These are phyloP conservation scores for Suillus hirtellus DNA, from an alignment of 768 basidiomycete genomes.

Conservation along the genomic window DNA sequence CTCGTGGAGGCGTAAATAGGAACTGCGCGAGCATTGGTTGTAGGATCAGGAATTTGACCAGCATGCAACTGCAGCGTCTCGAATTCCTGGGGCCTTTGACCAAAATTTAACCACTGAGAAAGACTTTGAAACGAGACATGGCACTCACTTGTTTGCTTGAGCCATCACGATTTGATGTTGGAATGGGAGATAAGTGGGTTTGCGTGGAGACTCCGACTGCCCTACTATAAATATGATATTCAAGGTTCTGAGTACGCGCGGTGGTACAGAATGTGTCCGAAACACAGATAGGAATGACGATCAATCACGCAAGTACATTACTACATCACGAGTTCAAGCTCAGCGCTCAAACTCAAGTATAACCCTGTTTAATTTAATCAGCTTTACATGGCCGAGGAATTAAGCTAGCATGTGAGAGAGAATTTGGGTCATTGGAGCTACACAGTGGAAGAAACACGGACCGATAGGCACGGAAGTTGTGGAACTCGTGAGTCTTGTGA, in stretches of 20 bases:
- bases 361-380: too few species aligned
- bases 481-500: too few species aligned
- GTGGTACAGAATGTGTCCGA: not conserved
- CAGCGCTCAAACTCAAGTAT: too few species aligned
- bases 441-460: too few species aligned
- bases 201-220: not conserved
- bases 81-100: slow-evolving; percentile 46
- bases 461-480: too few species aligned
- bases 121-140: not conserved
- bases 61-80: slow-evolving; percentile 67
- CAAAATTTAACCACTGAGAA: not conserved
- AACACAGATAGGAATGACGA: not conserved
- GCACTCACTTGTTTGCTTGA: slow-evolving; percentile 24
- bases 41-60: slow-evolving; percentile 51
- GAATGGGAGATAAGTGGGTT: not conserved
- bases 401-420: too few species aligned
- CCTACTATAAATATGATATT: not conserved
- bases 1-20: slow-evolving; percentile 62
- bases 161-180: slow-evolving; percentile 18
- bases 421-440: not conserved
- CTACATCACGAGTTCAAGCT: not conserved
- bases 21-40: slow-evolving; percentile 60
- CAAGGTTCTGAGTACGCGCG: not conserved
- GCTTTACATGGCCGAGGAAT: too few species aligned
- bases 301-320: not conserved